These are phyloP conservation scores for Tuber microsphaerosporum DNA, from an alignment of 495 filamentous ascomycete species.

Conservation along the genomic window DNA sequence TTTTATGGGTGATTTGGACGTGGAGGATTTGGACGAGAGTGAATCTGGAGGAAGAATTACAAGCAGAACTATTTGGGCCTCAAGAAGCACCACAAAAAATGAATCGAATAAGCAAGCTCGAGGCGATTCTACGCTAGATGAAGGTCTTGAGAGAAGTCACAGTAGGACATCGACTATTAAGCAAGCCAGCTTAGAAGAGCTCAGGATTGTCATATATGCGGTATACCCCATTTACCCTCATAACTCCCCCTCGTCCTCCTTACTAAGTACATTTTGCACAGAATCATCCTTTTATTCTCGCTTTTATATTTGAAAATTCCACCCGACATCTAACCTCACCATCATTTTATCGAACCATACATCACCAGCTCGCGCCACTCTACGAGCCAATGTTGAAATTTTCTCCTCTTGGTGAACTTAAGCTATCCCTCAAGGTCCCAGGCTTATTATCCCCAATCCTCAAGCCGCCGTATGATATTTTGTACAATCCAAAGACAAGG, in stretches of 20 bases:
- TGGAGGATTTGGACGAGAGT: constrained; percentile 27
- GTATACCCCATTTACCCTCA: constrained; percentile 16
- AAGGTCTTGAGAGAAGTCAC: constrained; percentile 11
- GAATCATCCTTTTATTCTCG: constrained; percentile 82
- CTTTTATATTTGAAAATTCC: constrained; percentile 71
- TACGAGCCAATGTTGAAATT: constrained; percentile 40
- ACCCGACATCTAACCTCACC: constrained; percentile 61
- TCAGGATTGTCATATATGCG: constrained; percentile 37
- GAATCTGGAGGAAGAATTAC: constrained; percentile 33
- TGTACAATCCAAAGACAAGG: constrained; percentile 71
- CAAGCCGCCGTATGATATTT: constrained; percentile 60
- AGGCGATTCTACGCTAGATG: not conserved
- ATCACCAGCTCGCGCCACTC: constrained; percentile 72
- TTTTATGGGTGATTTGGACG: constrained; percentile 38
- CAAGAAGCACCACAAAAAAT: constrained; percentile 12
- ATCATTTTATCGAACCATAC: constrained; percentile 70
- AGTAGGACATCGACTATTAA: constrained; percentile 9
- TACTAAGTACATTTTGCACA: constrained; percentile 16
- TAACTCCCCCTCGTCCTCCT: not conserved
- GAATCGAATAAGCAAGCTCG: not conserved
- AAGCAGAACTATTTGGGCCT: constrained; percentile 32
- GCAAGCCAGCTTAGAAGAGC: constrained; percentile 26
- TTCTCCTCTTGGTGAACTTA: constrained; percentile 41
- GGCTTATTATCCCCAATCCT: not conserved
- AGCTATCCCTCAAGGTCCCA: constrained; percentile 5